These are phyloP conservation scores for Falciphora oryzae DNA, from an alignment of 2,329 filamentous ascomycete genomes.

Conservation along the genomic window DNA sequence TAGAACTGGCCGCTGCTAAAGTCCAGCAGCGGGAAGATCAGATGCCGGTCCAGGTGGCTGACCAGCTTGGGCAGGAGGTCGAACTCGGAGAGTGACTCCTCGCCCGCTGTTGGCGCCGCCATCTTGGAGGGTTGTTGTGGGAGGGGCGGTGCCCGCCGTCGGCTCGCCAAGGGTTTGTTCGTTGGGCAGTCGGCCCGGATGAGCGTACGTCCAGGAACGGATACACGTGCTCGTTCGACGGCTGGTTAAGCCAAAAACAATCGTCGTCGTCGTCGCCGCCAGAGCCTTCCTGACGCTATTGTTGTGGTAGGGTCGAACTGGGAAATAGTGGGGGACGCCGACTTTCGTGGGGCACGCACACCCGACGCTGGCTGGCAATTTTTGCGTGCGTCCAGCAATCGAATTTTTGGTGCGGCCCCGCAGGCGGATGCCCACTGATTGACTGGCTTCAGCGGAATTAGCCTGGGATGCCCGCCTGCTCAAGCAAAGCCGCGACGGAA, in stretches of 20 bases:
- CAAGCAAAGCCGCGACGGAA: neutral
- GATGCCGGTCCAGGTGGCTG: constrained; percentile 86
- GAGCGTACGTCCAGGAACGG: constrained; percentile 19
- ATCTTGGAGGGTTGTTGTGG: constrained; percentile 21
- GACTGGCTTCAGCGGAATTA: too few species aligned
- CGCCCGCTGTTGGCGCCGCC: constrained; percentile 15
- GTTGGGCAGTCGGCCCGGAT: constrained; percentile 12
- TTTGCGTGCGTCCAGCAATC: constrained; percentile 18
- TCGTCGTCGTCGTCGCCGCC: neutral
- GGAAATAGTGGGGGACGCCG: constrained; percentile 5
- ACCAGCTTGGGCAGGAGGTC: constrained; percentile 78
- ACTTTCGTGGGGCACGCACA: constrained; percentile 12
- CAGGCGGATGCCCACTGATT: too few species aligned
- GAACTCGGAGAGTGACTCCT: constrained; percentile 22
- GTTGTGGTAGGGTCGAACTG: neutral
- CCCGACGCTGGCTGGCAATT: constrained; percentile 10
- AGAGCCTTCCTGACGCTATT: neutral
- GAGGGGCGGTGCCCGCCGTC: neutral
- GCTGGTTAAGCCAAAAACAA: constrained; percentile 5
- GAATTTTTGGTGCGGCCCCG: constrained; percentile 21
- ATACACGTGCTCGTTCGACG: neutral
- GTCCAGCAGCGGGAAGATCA: constrained; percentile 94
- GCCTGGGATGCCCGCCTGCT: too few species aligned
- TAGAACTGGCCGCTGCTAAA: constrained; percentile 80
- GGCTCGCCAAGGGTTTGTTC: neutral